Evolutionary conservation across 129 eudicot species (phyloP).

Genomic region (Cynara cardunculus): DNA sequence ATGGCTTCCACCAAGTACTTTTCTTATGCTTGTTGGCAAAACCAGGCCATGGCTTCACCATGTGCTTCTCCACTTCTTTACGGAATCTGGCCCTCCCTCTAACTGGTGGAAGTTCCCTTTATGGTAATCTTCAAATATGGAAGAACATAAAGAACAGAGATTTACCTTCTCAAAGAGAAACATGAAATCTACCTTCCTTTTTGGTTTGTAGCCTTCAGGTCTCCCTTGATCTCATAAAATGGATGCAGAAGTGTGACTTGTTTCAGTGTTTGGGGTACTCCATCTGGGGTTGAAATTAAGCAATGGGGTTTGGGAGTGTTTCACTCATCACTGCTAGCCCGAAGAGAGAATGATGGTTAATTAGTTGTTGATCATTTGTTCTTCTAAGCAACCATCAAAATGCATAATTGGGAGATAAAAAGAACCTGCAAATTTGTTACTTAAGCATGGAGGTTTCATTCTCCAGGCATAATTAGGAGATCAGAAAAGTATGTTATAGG

Average conservation of each 20-base stretch:
- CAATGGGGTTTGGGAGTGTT: background rate
- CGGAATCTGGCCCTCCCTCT: background rate
- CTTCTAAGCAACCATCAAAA: background rate
- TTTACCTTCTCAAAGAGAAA: background rate
- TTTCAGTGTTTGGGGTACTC: background rate
- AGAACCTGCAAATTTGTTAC: background rate
- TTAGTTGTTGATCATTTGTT: background rate
- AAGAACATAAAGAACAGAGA: background rate
- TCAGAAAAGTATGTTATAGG: background rate
- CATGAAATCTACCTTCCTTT: background rate
- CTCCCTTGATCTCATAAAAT: background rate
- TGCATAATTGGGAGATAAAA: background rate
- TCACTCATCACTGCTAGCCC: too few relatives aligned
- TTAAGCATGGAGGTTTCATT: background rate
- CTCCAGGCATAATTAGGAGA: background rate
- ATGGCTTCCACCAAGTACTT: too few relatives aligned
- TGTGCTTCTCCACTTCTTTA: too few relatives aligned
- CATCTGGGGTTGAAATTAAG: too few relatives aligned
- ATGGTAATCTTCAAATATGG: too few relatives aligned
- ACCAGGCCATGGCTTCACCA: too few relatives aligned
- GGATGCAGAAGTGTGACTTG: background rate
- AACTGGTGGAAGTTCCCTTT: background rate
- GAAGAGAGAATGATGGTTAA: background rate
- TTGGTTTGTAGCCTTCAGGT: background rate
- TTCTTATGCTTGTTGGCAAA: too few relatives aligned